Evolutionary conservation across 148 eudicot genomes (phyloP).

Genomic region (Vaccinium corymbosum): DNA sequence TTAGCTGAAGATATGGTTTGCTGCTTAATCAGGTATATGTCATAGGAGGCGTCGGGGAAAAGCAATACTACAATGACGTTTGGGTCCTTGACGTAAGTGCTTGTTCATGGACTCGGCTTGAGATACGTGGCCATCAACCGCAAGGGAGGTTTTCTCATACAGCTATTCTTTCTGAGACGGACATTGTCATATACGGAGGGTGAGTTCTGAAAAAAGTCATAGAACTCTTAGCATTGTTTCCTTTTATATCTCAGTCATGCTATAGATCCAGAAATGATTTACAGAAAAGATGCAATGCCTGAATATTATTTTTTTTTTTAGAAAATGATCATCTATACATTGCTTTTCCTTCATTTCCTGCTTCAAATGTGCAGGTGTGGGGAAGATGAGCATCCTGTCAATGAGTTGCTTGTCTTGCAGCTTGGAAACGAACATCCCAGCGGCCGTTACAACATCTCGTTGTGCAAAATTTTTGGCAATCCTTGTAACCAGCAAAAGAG

Average conservation of each 20-base stretch:
- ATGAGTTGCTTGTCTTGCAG: slow-evolving; percentile 69
- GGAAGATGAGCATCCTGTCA: slow-evolving; percentile 84
- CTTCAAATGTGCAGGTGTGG: slow-evolving; percentile 57
- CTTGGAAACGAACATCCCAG: slow-evolving; percentile 51
- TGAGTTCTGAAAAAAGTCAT: slow-evolving; percentile 23
- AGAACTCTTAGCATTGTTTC: not conserved
- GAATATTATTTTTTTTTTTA: not conserved
- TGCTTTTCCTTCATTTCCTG: not conserved
- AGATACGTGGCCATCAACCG: slow-evolving; percentile 53
- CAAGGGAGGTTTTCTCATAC: slow-evolving; percentile 95
- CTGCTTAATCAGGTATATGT: slow-evolving; percentile 50
- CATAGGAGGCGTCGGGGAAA: slow-evolving; percentile 88
- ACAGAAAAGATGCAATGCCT: not conserved
- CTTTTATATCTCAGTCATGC: not conserved
- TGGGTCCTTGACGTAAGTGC: slow-evolving; percentile 63
- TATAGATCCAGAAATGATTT: not conserved
- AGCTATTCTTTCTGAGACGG: slow-evolving; percentile 52
- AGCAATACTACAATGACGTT: slow-evolving; percentile 70
- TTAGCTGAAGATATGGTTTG: not conserved
- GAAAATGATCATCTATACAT: not conserved
- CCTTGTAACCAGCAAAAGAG: slow-evolving; percentile 31
- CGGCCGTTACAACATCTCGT: slow-evolving; percentile 37
- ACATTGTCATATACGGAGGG: slow-evolving; percentile 86
- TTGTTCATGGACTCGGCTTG: slow-evolving; percentile 60
- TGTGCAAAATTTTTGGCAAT: slow-evolving; percentile 44